These are phyloP conservation scores for Eucalyptus polyanthemos DNA, from an alignment of 345 rosid species.

Conservation along the genomic window DNA sequence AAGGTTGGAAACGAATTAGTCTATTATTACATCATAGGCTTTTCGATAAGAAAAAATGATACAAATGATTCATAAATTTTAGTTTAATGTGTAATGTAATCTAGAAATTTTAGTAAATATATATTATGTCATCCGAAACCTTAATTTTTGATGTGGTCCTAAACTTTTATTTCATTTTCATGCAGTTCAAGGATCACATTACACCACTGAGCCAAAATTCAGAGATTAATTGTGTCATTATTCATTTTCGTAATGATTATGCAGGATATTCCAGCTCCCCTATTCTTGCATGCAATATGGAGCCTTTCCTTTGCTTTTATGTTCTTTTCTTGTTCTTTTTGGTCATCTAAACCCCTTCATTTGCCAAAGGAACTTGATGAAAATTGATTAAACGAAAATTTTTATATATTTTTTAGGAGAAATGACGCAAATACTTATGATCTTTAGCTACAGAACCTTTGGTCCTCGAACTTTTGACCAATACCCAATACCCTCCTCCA, in stretches of 20 bases:
- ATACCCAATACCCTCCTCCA: neutral
- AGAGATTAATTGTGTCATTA: fast-evolving
- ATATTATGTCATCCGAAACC: no score
- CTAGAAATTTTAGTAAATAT: no score
- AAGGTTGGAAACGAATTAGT: neutral
- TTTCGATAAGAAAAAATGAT: no score
- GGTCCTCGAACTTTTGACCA: neutral
- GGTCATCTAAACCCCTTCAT: neutral
- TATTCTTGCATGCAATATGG: neutral
- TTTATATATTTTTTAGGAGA: no score
- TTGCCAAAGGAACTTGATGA: neutral
- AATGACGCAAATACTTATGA: neutral
- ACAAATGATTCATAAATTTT: no score
- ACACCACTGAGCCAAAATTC: fast-evolving
- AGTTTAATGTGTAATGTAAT: no score
- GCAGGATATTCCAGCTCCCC: no score
- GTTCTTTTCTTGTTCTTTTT: neutral
- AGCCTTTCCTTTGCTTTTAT: neutral
- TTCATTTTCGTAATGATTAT: fast-evolving
- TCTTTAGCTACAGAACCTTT: neutral
- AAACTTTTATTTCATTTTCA: no score
- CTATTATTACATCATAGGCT: fast-evolving
- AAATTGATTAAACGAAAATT: no score
- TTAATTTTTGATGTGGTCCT: no score
- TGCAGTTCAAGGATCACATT: fast-evolving